Conservation (phyloP, 345 rosid genomes). For the Eucalyptus shirleyi region DNA sequence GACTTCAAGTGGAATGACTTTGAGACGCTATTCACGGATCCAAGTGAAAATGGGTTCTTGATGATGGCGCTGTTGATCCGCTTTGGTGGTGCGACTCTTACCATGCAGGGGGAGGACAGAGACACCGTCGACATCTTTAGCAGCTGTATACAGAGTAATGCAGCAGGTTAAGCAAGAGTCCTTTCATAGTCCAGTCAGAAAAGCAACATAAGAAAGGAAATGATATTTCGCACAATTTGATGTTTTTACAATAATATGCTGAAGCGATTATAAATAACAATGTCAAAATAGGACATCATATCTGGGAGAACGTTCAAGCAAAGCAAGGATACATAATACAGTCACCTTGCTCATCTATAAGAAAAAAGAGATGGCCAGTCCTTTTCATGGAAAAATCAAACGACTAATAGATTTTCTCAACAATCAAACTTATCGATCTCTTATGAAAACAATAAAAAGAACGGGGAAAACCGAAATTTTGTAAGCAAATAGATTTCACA, state of each 20-base stretch:
- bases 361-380: background rate
- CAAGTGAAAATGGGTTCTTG: constrained; percentile 19
- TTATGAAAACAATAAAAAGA: background rate
- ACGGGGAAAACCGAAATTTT: background rate
- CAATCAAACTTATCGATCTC: background rate
- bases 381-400: background rate
- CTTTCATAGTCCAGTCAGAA: background rate
- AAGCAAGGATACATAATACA: background rate
- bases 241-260: background rate
- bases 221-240: background rate
- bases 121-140: constrained; percentile 36
- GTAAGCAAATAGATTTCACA: background rate
- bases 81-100: constrained; percentile 25
- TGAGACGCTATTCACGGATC: constrained; percentile 38
- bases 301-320: background rate
- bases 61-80: constrained; percentile 3
- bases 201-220: background rate
- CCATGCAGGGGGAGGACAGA: constrained; percentile 29
- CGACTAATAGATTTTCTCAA: background rate
- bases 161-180: background rate
- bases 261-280: background rate
- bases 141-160: background rate
- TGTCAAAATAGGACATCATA: background rate
- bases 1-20: constrained; percentile 55
- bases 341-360: background rate